Conservation (phyloP, 345 rosid species). For the Cardamine occulta region DNA sequence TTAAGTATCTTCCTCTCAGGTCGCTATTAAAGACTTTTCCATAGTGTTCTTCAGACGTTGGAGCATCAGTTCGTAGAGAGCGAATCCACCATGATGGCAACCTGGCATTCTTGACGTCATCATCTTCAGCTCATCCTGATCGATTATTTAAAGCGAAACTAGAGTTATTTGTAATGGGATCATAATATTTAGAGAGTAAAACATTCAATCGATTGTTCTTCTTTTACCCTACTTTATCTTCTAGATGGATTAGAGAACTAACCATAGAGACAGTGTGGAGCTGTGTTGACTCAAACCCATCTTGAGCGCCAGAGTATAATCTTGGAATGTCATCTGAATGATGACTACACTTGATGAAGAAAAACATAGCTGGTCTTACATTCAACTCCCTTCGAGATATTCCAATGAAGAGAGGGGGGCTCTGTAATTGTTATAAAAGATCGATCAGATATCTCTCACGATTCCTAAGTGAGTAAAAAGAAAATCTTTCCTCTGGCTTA, state of each 20-base stretch:
- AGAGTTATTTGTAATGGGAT: background rate
- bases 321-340: slow-evolving; percentile 70
- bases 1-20: background rate
- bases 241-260: slow-evolving; percentile 15
- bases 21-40: background rate
- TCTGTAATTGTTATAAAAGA: slow-evolving; percentile 51
- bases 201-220: background rate
- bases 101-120: slow-evolving; percentile 87
- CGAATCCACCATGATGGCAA: slow-evolving; percentile 90
- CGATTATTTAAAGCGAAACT: background rate
- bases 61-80: slow-evolving; percentile 73
- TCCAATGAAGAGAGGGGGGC: slow-evolving; percentile 69
- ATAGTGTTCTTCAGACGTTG: slow-evolving; percentile 47
- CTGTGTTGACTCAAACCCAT: slow-evolving; percentile 88
- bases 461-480: background rate
- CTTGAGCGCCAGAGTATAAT: slow-evolving; percentile 70
- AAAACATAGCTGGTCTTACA: slow-evolving; percentile 84
- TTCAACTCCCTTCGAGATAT: slow-evolving; percentile 74
- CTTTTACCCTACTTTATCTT: background rate
- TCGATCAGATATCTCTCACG: background rate
- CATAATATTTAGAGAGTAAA: background rate
- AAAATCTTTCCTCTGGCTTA: slow-evolving; percentile 40
- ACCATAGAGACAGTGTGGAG: slow-evolving; percentile 77
- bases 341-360: slow-evolving; percentile 73
- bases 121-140: slow-evolving; percentile 67